Evolutionary conservation across 129 eudicot species (phyloP), one percentile per base, ranked within the genome.

Genomic region (Artemisia annua): DNA sequence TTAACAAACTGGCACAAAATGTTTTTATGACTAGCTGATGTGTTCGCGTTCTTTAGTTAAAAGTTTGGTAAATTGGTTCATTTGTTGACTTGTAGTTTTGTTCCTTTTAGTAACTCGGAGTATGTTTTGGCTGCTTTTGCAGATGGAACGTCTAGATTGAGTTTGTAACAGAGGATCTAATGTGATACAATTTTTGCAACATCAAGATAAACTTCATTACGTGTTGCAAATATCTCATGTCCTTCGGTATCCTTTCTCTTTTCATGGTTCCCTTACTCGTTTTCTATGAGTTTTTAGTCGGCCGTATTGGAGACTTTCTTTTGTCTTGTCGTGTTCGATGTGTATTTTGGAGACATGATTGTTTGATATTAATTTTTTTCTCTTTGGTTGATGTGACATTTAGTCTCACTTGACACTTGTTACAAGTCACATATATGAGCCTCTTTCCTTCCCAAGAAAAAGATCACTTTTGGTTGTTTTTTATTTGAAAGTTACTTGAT

Each of bases 131-230:
- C 55, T 78, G 43, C 67, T 13, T 51, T 74, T 62, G 72, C 89
- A 89, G 96, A 89, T 86, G 96, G 81, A 83, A 69, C 86, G 84
- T 9, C 74, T 86, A n/a, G 96, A 84, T 64, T 89, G 84, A 84
- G 83, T 43, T 22, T 22, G 58, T 69, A 52, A 17, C 65, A 10
- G 46, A 56, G 61, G 61, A 63, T 62, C 52, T 20, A 44, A 54
- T 32, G 49, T 52, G 71, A 54, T 61, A 11, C 18, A 52, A 5
- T 44, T 35, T 26, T 63, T 61, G 69, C 81, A 62, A 44, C 50
- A 56, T 66, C 10, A 56, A 53, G 46, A 35, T 48, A 57, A 55
- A 39, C 56, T 35, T 15, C 39, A 69, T 67, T 51, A 69, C 75
- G 39, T 52, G 81, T 77, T 68, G 76, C 81, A 55, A 51, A 48